Percentiles rank a stretch among this genome's conserved stretches.
Conservation (phyloP, 345 rosid genomes). For the Lumnitzera racemosa region DNA sequence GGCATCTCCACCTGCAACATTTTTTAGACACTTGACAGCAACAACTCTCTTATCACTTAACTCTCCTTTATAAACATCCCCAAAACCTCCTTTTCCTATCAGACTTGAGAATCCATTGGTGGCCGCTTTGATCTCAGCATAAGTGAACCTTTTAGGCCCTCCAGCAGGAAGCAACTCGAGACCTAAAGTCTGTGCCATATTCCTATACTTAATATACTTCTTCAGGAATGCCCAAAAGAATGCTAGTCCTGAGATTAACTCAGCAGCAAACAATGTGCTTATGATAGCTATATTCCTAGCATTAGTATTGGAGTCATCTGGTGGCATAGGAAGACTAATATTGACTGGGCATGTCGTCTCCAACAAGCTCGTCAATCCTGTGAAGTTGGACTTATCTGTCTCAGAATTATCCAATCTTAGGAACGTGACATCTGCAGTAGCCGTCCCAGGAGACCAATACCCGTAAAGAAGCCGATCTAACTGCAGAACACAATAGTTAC, state of each 20-base stretch:
- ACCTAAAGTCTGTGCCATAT: conserved; percentile 66
- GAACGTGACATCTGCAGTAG: conserved; percentile 28
- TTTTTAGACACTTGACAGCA: conserved; percentile 59
- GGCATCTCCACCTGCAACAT: conserved; percentile 47
- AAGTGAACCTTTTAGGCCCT: conserved; percentile 53
- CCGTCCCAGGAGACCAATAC: conserved; percentile 54
- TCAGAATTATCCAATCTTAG: conserved; percentile 39
- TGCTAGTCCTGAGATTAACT: conserved; percentile 44
- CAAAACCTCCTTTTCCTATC: conserved; percentile 62
- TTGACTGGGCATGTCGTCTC: conserved; percentile 49
- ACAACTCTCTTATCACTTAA: conserved; percentile 48
- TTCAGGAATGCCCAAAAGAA: conserved; percentile 58
- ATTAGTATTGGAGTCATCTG: conserved; percentile 37
- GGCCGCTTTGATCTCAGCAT: conserved; percentile 49
- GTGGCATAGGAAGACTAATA: conserved; percentile 53
- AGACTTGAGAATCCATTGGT: conserved; percentile 38
- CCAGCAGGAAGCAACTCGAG: conserved; percentile 63
- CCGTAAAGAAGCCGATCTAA: conserved; percentile 31
- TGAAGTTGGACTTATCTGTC: conserved; percentile 27
- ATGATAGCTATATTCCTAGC: conserved; percentile 44
- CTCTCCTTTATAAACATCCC: conserved; percentile 62
- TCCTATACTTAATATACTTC: conserved; percentile 58
- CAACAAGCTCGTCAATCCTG: conserved; percentile 42
- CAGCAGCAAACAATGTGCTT: conserved; percentile 49
- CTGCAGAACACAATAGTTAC: conserved; percentile 42